phyloP scores from a whole-genome alignment of 441 rosid species.

The Metrosideros polymorpha region DNA sequence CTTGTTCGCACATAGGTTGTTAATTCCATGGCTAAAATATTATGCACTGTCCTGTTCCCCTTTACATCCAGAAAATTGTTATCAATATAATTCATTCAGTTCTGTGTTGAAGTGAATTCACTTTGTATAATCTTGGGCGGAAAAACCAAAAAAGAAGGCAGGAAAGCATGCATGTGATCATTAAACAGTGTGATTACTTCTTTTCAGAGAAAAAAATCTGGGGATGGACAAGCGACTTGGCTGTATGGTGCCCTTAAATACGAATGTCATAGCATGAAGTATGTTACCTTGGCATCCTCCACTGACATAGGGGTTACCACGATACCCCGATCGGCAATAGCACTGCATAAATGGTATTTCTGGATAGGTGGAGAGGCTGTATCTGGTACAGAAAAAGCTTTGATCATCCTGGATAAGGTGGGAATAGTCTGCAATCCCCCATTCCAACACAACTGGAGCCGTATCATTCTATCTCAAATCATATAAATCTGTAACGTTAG shows the following conservation, averaged over 20 bases:
- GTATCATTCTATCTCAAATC: neutral
- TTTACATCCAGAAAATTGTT: neutral
- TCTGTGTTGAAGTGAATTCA: neutral
- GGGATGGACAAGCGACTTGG: neutral
- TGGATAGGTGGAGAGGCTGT: no score
- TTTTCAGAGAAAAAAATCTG: neutral
- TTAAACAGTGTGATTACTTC: neutral
- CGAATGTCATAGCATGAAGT: neutral
- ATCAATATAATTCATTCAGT: neutral
- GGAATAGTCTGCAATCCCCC: neutral
- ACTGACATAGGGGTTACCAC: neutral
- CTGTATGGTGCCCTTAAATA: neutral
- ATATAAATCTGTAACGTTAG: neutral
- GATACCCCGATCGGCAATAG: neutral
- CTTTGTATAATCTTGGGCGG: neutral
- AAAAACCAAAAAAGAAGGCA: neutral
- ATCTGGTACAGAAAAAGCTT: no score
- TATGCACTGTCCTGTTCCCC: neutral
- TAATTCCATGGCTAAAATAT: neutral
- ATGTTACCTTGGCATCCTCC: neutral
- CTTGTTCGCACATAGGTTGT: neutral
- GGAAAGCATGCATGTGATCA: neutral
- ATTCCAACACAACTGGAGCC: neutral
- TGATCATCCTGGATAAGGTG: no score
- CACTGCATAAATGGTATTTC: neutral